Conservation (phyloP, 164 flowering plant species). For the Vitis riparia region DNA sequence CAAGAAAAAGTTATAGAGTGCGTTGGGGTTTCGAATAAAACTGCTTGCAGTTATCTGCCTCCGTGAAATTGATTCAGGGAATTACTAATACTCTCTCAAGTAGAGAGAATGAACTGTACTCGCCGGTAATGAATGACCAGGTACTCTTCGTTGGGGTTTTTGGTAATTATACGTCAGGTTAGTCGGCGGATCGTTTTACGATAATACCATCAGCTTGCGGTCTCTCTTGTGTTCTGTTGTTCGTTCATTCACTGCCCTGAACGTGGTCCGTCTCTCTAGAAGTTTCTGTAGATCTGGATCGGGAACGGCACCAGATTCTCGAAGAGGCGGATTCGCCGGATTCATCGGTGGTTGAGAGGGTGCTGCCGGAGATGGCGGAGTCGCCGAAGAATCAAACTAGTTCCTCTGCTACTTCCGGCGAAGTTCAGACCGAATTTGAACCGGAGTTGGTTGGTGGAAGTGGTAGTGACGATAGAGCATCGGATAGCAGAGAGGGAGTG, state of each 20-base stretch:
- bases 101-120: no score
- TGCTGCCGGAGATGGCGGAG: conserved; percentile 19
- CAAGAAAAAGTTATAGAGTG: no score
- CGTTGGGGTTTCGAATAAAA: no score
- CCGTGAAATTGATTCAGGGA: no score
- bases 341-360: neutral
- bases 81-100: no score
- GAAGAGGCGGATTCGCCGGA: conserved; percentile 2
- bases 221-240: neutral
- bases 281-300: conserved; percentile 20
- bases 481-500: conserved; percentile 14
- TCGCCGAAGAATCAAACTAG: conserved; percentile 16
- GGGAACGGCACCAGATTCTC: neutral
- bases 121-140: no score
- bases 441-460: conserved; percentile 17
- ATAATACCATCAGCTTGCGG: neutral
- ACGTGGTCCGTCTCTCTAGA: neutral
- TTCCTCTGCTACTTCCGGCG: conserved; percentile 27
- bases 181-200: no score
- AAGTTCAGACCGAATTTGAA: conserved; percentile 26
- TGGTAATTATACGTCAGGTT: no score
- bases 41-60: no score
- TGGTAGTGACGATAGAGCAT: conserved; percentile 4
- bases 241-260: neutral
- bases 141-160: no score